Conservation (phyloP, 176 grass and related monocot species). For the Lolium perenne region DNA sequence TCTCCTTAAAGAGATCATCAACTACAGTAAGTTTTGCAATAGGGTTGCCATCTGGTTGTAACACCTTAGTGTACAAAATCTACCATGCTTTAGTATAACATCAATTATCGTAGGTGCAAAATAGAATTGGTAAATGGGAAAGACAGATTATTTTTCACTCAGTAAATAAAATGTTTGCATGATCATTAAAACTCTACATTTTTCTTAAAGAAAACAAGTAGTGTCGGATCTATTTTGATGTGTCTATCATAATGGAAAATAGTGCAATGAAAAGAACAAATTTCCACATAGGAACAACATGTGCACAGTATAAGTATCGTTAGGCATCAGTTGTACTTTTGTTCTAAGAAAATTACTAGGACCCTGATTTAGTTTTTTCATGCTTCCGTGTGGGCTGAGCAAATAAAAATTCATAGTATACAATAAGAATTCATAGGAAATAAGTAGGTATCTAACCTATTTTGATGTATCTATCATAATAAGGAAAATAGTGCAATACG, state of each 20-base stretch:
- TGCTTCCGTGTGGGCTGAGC: background rate
- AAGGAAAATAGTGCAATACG: background rate
- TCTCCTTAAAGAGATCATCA: background rate
- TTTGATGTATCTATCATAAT: background rate
- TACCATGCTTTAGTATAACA: background rate
- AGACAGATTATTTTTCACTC: background rate
- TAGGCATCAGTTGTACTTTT: background rate
- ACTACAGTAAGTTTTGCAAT: background rate
- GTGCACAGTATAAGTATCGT: background rate
- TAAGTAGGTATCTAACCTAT: background rate
- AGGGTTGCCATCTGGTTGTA: background rate
- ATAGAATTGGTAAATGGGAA: background rate
- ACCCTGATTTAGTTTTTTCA: background rate
- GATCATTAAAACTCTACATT: background rate
- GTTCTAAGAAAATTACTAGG: conserved; percentile 10
- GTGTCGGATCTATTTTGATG: background rate
- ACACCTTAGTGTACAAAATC: background rate
- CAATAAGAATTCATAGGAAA: conserved; percentile 7
- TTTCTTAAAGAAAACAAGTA: conserved; percentile 26
- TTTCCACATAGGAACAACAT: background rate
- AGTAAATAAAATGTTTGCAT: background rate
- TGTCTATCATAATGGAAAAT: background rate
- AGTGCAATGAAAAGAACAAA: background rate
- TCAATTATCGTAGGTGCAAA: background rate
- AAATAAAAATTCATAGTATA: background rate